These are phyloP conservation scores for Pythium phragmiticola DNA, from an alignment of 352 stramenopile genomes.

Conservation along the genomic window DNA sequence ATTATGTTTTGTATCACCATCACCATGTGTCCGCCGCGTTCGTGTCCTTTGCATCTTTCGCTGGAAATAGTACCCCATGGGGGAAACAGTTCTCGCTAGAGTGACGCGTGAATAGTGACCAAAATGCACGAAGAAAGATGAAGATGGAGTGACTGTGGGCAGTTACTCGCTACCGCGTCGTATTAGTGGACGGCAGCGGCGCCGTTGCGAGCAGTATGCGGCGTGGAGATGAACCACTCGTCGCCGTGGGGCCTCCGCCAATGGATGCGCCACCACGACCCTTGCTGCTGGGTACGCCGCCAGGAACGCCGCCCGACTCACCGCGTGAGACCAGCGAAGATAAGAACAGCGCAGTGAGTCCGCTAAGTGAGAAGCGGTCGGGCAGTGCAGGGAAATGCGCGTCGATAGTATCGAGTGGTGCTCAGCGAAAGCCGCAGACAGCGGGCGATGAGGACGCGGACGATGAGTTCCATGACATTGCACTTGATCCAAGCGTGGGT, in stretches of 20 bases:
- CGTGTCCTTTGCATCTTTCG: neutral
- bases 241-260: neutral
- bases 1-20: slow-evolving; percentile 31
- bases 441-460: slow-evolving; percentile 19
- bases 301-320: slow-evolving; percentile 18
- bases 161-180: slow-evolving; percentile 12
- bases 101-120: slow-evolving; percentile 22
- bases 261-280: slow-evolving; percentile 5
- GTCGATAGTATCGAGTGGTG: slow-evolving; percentile 5
- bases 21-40: neutral
- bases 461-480: slow-evolving; percentile 36
- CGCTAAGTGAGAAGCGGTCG: neutral
- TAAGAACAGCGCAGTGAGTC: neutral
- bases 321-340: slow-evolving; percentile 1
- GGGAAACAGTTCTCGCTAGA: slow-evolving; percentile 1
- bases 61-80: slow-evolving; percentile 24
- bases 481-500: slow-evolving; percentile 28
- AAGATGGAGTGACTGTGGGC: neutral
- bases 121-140: slow-evolving; percentile 18
- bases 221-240: neutral
- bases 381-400: slow-evolving; percentile 2
- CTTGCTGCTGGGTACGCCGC: slow-evolving; percentile 3
- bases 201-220: neutral
- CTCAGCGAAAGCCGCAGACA: neutral
- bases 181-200: neutral